These are phyloP conservation scores for Lentinus brumalis DNA, from an alignment of 768 basidiomycete genomes.

Conservation along the genomic window DNA sequence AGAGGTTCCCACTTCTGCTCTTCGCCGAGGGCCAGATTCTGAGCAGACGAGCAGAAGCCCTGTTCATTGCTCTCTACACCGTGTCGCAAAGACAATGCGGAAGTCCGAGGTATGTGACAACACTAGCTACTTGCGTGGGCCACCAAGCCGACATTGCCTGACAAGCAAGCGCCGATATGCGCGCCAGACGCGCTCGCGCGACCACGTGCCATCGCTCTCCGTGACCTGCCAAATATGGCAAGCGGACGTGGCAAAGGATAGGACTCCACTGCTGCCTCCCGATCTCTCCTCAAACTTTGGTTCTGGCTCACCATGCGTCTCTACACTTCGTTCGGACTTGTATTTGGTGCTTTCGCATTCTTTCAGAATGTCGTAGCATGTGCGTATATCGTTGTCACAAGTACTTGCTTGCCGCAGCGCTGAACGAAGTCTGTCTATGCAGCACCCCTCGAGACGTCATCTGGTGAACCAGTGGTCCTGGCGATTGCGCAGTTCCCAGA, in stretches of 20 bases:
- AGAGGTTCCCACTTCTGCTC: too few species aligned
- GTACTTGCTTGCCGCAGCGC: neutral
- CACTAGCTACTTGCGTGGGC: too few species aligned
- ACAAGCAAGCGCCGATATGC: too few species aligned
- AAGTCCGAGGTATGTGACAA: too few species aligned
- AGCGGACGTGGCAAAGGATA: conserved; percentile 24
- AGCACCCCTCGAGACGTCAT: conserved; percentile 31
- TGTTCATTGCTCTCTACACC: too few species aligned
- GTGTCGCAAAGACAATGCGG: too few species aligned
- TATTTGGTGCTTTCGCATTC: conserved; percentile 33
- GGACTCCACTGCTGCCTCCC: conserved; percentile 3
- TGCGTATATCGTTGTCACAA: conserved; percentile 10
- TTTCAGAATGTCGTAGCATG: conserved; percentile 32
- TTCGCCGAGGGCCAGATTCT: too few species aligned
- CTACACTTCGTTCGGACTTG: conserved; percentile 31
- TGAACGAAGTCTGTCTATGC: neutral
- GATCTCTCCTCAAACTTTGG: conserved; percentile 10
- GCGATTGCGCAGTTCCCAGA: conserved; percentile 64
- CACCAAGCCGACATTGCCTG: too few species aligned
- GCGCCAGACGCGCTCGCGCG: neutral
- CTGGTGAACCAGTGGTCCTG: conserved; percentile 55
- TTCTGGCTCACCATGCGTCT: conserved; percentile 37
- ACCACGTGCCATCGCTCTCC: conserved; percentile 11
- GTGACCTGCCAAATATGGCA: conserved; percentile 15
- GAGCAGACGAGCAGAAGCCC: too few species aligned